Conservation (phyloP, 1,284 basidiomycete species). For the Sanguinoderma infundibulare region DNA sequence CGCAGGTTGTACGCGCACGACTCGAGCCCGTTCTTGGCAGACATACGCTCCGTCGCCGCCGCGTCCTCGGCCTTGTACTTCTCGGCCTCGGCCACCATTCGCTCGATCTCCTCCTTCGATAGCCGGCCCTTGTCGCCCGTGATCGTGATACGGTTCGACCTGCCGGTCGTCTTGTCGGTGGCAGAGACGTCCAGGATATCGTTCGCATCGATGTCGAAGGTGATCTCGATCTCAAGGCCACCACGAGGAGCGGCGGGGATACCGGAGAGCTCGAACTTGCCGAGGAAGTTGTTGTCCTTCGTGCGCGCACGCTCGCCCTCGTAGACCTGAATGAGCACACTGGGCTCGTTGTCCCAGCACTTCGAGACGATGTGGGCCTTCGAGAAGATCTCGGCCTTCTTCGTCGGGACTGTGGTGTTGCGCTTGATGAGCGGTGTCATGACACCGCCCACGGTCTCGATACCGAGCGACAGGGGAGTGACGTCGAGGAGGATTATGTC, state of each 20-base stretch:
- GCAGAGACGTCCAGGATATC: constrained; percentile 97
- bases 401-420: constrained; percentile 98
- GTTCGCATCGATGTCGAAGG: constrained; percentile 99
- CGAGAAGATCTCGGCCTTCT: constrained; percentile 99
- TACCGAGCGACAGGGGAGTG: constrained; percentile 94
- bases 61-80: constrained; percentile 91
- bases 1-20: constrained; percentile 97
- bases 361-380: too few species aligned
- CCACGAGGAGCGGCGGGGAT: constrained; percentile 98
- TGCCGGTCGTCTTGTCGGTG: constrained; percentile 97
- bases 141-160: constrained; percentile 95
- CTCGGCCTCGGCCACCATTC: constrained; percentile 94
- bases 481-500: constrained; percentile 98
- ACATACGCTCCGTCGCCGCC: constrained; percentile 81
- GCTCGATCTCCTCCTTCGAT: constrained; percentile 98
- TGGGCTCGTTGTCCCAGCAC: constrained; percentile 98
- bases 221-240: constrained; percentile 97
- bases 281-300: constrained; percentile 99
- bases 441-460: constrained; percentile 99
- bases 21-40: constrained; percentile 89
- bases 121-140: constrained; percentile 99
- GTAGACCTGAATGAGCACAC: constrained; percentile 98
- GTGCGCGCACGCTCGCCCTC: constrained; percentile 99
- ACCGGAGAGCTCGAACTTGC: constrained; percentile 98
- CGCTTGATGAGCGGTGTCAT: constrained; percentile 98